Percentiles rank a stretch among this genome's conserved stretches.
phyloP scores from a whole-genome alignment of 768 basidiomycete genomes.

The Kwoniella pini region DNA sequence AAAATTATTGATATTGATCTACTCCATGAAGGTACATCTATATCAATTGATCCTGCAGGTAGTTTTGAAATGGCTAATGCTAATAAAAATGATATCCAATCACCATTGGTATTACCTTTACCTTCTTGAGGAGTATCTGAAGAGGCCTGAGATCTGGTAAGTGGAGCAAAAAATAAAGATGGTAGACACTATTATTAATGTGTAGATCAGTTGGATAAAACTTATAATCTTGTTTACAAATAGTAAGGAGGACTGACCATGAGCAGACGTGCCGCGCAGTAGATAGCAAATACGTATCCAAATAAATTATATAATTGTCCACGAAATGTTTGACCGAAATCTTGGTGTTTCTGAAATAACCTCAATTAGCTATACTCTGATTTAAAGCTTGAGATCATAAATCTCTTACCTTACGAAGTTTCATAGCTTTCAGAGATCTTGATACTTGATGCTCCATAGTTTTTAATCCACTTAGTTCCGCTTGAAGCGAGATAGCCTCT shows the following conservation, averaged over 20 bases:
- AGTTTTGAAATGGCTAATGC: conserved; percentile 46
- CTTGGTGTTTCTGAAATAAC: conserved; percentile 38
- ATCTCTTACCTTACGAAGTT: conserved; percentile 37
- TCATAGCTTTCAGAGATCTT: conserved; percentile 44
- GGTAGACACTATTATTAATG: conserved; percentile 53
- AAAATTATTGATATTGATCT: conserved; percentile 51
- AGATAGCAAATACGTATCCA: conserved; percentile 48
- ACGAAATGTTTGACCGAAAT: conserved; percentile 44
- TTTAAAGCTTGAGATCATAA: too few relatives aligned
- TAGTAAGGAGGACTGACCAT: conserved; percentile 36
- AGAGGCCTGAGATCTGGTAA: conserved; percentile 31
- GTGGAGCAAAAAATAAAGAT: conserved; percentile 45
- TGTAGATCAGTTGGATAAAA: too few relatives aligned
- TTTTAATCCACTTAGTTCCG: conserved; percentile 46
- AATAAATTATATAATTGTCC: conserved; percentile 48
- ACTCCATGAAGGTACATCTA: conserved; percentile 47
- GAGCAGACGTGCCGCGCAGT: conserved; percentile 49
- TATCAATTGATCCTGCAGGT: conserved; percentile 38
- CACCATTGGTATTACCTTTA: conserved; percentile 51
- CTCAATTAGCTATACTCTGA: background rate
- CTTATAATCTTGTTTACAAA: too few relatives aligned
- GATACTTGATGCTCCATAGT: conserved; percentile 47
- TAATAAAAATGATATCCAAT: conserved; percentile 54
- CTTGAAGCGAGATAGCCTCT: conserved; percentile 21
- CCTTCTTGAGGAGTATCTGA: conserved; percentile 16